phyloP scores from a whole-genome alignment of 139 green algal genomes.

The Dunaliella sp. region DNA sequence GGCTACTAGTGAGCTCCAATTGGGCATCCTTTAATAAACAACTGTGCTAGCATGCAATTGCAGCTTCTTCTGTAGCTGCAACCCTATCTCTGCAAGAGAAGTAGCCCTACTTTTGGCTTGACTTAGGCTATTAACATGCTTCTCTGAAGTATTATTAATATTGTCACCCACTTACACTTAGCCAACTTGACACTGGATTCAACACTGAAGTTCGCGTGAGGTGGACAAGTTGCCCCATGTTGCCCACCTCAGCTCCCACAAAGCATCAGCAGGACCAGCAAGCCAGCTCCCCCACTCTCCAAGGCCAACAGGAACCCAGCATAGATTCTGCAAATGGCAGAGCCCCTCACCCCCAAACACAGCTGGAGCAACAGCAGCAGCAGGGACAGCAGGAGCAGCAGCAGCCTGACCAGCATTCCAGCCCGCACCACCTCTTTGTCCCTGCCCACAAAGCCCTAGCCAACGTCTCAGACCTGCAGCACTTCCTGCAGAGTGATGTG shows the following conservation, averaged over 20 bases:
- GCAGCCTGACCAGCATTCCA: background rate
- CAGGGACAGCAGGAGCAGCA: background rate
- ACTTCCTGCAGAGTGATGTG: conserved; percentile 56
- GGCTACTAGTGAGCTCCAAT: background rate
- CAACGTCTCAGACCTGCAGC: conserved; percentile 31
- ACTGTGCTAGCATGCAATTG: background rate
- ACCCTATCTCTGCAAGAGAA: too few relatives aligned
- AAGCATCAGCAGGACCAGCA: background rate
- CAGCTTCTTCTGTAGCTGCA: too few relatives aligned
- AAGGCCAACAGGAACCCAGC: background rate
- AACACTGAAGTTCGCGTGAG: background rate
- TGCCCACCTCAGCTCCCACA: background rate
- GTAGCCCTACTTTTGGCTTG: too few relatives aligned
- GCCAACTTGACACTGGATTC: background rate
- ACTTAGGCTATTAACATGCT: too few relatives aligned
- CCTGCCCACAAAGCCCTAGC: conserved; percentile 37
- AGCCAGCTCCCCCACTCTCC: background rate
- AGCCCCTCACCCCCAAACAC: background rate
- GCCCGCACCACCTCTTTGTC: background rate
- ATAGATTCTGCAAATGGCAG: background rate
- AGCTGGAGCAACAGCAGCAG: conserved; percentile 3
- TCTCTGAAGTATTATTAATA: background rate
- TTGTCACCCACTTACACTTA: background rate
- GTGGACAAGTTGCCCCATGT: background rate
- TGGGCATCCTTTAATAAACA: background rate